Base-by-base conservation (phyloP, 176 grass and related monocot genomes). In the Hsuehochloa calcarea region DNA sequence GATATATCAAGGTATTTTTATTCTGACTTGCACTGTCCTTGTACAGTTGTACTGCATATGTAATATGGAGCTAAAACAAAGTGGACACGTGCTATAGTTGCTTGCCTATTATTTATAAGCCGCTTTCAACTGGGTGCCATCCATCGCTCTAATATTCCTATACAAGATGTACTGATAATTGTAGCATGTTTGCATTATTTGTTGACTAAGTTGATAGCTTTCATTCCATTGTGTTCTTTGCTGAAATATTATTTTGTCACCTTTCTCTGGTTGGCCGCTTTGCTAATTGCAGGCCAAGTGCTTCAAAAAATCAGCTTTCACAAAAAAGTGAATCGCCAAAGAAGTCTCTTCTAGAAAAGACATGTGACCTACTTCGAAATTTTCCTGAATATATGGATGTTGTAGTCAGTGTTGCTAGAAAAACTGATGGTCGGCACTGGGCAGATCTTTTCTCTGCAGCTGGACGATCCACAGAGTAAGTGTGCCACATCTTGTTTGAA, bases 301-400 rank as follows among this genome's bases (percentile, higher is more conserved):
- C 93, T 85, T 88, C 59, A 71, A 97, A 86, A 90, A 95, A 93
- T 40, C 90, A 95, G 83, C 60, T 70, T 80, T 65, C 75, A 65
- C 35, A 88, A 72, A 80, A 80, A 55, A 54, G 22, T n/a, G 59
- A 89, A 66, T 82, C 78, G 87, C 65, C 80, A 86, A 82, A 88
- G 77, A 91, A 85, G 16, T 95, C 96, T 85, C 91, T 98, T 74
- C 91, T 98, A 50, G 93, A 95, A 80, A 98, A 98, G 85, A 90
- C 96, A 59, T 98, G 96, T 39, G 88, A 93, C 77, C 83, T 98
- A 61, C 85, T 98, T 39, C 82, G 80, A 50, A 98, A 93, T 43
- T 98, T 98, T 89, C 90, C 96, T 72, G 93, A 98, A 92, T 98
- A 95, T 90, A 89, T 92, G 88, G 91, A 98, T 76, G 96, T 98